Evolutionary conservation across 148 eudicot genomes (phyloP), one percentile per base, ranked within the genome.

Genomic region (Vaccinium myrtillus): DNA sequence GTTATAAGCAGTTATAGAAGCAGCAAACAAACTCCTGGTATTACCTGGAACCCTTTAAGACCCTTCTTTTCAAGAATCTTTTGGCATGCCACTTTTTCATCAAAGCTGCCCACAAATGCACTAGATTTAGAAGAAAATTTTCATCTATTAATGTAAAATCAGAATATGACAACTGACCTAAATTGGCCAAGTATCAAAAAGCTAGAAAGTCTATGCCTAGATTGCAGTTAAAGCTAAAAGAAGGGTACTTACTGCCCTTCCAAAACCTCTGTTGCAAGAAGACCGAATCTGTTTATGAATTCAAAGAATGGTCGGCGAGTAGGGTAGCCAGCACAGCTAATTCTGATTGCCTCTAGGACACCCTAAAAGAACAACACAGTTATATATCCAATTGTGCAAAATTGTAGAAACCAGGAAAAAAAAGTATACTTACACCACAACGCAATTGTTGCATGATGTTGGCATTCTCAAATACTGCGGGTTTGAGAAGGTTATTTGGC

Each of bases 291-390:
- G 84, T 95, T 91, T 82, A 97, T 77, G 86, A 97, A 97, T 89
- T 95, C 99, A 88, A 92, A 97, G 89, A 95, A 97, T 78, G 96
- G 91, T 85, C 98, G 99, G 46, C 99, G 99, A 85, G 99, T 97
- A 84, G 99, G 99, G 86, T 90, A 95, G 65, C 99, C 99, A 79
- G 99, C 99, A 92, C 98, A 95, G 85, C 99, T 97, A 54, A 97
- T 97, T 90, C 99, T 92, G 85, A 97, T 97, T 86, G 99, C 99
- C 90, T 97, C 99, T 87, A 97, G 75, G 82, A 97, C 99, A 89
- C 99, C 99, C 99, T 97, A 83, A 83, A 92, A 70, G 36, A 21
- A 87, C n/a, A 84, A 77, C 36, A 54, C 0, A 46, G 58, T 53
- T 63, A 58, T 54, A 50, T 16, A 21, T 65, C 39, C 36, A 55